Evolutionary conservation across 345 rosid genomes (phyloP).

Genomic region (Brassica cretica): DNA sequence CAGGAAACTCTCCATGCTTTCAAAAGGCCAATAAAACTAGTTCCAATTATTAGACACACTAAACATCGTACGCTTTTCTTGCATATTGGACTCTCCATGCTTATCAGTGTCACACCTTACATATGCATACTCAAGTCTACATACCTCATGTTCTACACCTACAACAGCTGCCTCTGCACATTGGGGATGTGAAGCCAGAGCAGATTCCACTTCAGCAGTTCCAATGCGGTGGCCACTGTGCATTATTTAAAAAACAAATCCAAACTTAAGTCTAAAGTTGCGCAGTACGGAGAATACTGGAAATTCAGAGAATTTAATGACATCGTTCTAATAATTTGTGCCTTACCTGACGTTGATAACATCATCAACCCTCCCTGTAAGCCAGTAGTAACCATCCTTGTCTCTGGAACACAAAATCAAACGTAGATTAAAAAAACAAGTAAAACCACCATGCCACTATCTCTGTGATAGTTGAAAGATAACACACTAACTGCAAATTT

Average conservation of each 20-base stretch:
- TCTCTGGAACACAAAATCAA: slow-evolving; percentile 62
- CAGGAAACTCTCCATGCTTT: neutral
- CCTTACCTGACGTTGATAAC: slow-evolving; percentile 94
- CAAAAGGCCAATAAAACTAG: neutral
- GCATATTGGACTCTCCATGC: neutral
- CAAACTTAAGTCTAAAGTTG: neutral
- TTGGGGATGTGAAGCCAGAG: slow-evolving; percentile 90
- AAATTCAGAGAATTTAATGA: neutral
- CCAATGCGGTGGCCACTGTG: slow-evolving; percentile 98
- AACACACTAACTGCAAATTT: slow-evolving; percentile 12
- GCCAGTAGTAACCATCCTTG: slow-evolving; percentile 96
- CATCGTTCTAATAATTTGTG: neutral
- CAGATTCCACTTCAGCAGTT: slow-evolving; percentile 99
- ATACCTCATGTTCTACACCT: slow-evolving; percentile 92
- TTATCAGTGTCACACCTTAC: neutral
- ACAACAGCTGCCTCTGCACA: slow-evolving; percentile 99
- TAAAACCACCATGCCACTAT: neutral
- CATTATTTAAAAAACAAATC: slow-evolving; percentile 14
- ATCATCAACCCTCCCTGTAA: slow-evolving; percentile 97
- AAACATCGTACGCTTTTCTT: neutral
- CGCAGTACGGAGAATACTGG: neutral
- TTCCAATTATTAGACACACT: neutral
- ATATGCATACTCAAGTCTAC: slow-evolving; percentile 10
- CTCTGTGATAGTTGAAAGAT: neutral
- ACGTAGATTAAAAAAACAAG: neutral